Evolutionary conservation across 495 filamentous ascomycete species (phyloP), one percentile per base, ranked within the genome.

Genomic region (Letharia columbiana): DNA sequence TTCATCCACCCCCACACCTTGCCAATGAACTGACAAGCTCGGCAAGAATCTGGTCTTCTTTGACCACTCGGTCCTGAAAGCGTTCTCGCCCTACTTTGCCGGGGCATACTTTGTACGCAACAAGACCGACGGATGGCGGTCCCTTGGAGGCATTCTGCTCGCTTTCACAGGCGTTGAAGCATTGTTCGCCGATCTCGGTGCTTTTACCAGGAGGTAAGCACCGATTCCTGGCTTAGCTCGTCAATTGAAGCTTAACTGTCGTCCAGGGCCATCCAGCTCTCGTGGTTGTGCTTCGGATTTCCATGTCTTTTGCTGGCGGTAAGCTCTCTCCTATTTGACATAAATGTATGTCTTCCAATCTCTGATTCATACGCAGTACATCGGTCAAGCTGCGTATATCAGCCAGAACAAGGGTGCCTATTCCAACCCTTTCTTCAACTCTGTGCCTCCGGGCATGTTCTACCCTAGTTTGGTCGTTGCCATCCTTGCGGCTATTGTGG

Each of bases 101-200:
- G 82, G 85, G 28, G 67, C 79, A 1, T 90, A 83, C 68, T 81
- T 91, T 47, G 70, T 83, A 45, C 78, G 83, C n/a, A 82, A 90
- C 69, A 80, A 81, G 40, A 80, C 80, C 31, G 72, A 81, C 4
- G 89, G 84, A 3, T 91, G 88, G 88, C 79, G 75, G 63, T 83
- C 79, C 68, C 81, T 91, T 31, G 88, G 89, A 62, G 88, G 88
- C 9, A 84, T 88, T 35, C 68, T 91, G 12, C 82, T 91, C 5
- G 83, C 87, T 3, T 91, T 91, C 62, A 90, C 88, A 11, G 88
- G 88, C 18, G 86, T 89, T 20, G 88, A 91, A 72, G 87, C 88
- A 13, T 77, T 91, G 20, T 91, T 90, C 69, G 88, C 88, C 8
- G 88, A 91, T 68, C 74, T 91, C 6, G 88, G 89, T 60, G 87